phyloP scores from a whole-genome alignment of 805 yeast genomes.

The Pichia occidentalis region DNA sequence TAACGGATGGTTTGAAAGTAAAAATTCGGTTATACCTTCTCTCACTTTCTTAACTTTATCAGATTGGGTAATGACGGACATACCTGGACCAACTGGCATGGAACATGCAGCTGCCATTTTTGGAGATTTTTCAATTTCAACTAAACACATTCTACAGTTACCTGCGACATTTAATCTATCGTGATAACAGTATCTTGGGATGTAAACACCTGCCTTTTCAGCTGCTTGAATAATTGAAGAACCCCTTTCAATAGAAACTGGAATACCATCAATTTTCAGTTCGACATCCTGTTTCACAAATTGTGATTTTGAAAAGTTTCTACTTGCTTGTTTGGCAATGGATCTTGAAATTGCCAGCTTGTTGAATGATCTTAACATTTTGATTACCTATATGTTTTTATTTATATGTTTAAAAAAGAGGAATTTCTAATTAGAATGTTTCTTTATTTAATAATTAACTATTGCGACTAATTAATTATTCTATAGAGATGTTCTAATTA shows the following conservation, averaged over 20 bases:
- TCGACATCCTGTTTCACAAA: conserved; percentile 23
- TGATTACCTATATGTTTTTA: background rate
- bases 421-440: no score
- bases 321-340: conserved; percentile 11
- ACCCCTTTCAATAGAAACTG: conserved; percentile 77
- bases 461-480: no score
- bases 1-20: conserved; percentile 81
- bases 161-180: conserved; percentile 88
- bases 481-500: no score
- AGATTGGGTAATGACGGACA: conserved; percentile 76
- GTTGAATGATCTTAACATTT: conserved; percentile 16
- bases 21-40: conserved; percentile 87
- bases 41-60: conserved; percentile 77
- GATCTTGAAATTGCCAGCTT: conserved; percentile 11
- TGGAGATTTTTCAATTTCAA: conserved; percentile 84
- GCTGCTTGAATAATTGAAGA: conserved; percentile 87
- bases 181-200: conserved; percentile 88
- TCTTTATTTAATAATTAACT: no score
- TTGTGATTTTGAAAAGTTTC: conserved; percentile 11
- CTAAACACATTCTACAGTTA: conserved; percentile 89
- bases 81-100: conserved; percentile 84
- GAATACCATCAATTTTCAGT: conserved; percentile 58
- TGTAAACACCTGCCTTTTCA: conserved; percentile 81
- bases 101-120: conserved; percentile 88
- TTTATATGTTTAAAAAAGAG: no score